Evolutionary conservation across 1,284 basidiomycete genomes (phyloP).

Genomic region (Tranzscheliella williamsii): DNA sequence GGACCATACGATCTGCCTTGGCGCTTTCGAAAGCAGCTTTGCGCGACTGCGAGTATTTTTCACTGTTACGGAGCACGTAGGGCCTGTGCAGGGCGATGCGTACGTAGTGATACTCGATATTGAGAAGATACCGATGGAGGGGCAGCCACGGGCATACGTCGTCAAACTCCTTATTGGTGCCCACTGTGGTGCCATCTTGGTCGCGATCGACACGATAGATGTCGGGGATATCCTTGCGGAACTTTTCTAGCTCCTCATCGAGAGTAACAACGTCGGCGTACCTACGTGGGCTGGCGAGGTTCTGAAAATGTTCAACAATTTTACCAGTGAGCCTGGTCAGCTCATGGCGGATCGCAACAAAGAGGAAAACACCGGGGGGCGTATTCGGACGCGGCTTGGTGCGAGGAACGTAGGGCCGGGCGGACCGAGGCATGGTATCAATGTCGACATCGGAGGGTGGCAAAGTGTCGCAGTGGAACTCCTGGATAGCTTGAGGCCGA

Average conservation of each 20-base stretch:
- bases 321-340: constrained; percentile 83
- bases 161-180: constrained; percentile 48
- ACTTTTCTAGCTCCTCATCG: constrained; percentile 82
- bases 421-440: constrained; percentile 62
- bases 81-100: constrained; percentile 56
- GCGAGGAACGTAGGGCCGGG: constrained; percentile 35
- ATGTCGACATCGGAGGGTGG: constrained; percentile 81
- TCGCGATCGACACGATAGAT: constrained; percentile 72
- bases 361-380: constrained; percentile 80
- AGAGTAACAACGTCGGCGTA: constrained; percentile 82
- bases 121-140: constrained; percentile 53
- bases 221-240: constrained; percentile 79
- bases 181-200: constrained; percentile 63
- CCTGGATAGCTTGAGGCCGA: constrained; percentile 80
- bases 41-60: constrained; percentile 48
- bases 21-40: constrained; percentile 52
- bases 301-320: constrained; percentile 93
- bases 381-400: constrained; percentile 53
- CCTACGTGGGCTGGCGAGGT: constrained; percentile 73
- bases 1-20: constrained; percentile 44
- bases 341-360: constrained; percentile 81
- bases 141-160: constrained; percentile 48
- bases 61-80: constrained; percentile 48
- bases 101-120: constrained; percentile 55
- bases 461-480: constrained; percentile 72